Percentiles rank a stretch among this genome's conserved stretches.
Conservation (phyloP, 2,329 filamentous ascomycete species). For the Anisogramma anomala region DNA sequence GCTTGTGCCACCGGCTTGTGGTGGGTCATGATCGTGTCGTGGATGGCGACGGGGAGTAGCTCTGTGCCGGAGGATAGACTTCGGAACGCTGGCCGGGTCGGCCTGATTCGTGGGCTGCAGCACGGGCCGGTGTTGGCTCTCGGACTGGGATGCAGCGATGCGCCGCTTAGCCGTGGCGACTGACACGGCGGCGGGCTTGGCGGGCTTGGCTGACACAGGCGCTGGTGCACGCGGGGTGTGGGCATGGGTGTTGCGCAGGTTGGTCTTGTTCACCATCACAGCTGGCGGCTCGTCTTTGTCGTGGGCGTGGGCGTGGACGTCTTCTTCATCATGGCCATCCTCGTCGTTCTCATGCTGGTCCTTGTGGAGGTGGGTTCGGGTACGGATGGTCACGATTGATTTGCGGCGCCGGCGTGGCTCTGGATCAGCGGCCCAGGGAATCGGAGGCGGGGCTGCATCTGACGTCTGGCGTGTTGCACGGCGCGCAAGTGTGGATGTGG, state of each 20-base stretch:
- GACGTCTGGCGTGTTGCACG: slow-evolving; percentile 26
- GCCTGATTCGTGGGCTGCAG: slow-evolving; percentile 12
- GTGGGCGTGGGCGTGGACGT: neutral
- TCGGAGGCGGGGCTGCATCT: slow-evolving; percentile 20
- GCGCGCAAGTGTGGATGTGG: slow-evolving; percentile 16
- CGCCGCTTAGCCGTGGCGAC: neutral
- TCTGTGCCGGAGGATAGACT: slow-evolving; percentile 6
- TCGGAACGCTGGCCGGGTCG: slow-evolving; percentile 3
- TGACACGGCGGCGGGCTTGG: neutral
- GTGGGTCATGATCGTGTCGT: neutral
- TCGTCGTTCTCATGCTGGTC: neutral
- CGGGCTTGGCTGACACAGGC: no score
- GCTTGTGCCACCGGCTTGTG: slow-evolving; percentile 1
- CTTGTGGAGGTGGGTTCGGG: neutral
- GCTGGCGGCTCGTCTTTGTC: neutral
- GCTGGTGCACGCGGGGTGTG: no score
- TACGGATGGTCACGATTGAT: slow-evolving; percentile 14
- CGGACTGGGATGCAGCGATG: slow-evolving; percentile 1
- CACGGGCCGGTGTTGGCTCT: slow-evolving; percentile 11
- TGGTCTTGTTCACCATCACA: neutral
- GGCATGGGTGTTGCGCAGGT: neutral
- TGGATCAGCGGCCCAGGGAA: slow-evolving; percentile 22
- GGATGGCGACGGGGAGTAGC: slow-evolving; percentile 1
- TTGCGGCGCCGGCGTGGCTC: slow-evolving; percentile 19
- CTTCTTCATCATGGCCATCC: neutral